phyloP scores from a whole-genome alignment of 2,329 filamentous ascomycete species.

The Colletotrichum sp. region DNA sequence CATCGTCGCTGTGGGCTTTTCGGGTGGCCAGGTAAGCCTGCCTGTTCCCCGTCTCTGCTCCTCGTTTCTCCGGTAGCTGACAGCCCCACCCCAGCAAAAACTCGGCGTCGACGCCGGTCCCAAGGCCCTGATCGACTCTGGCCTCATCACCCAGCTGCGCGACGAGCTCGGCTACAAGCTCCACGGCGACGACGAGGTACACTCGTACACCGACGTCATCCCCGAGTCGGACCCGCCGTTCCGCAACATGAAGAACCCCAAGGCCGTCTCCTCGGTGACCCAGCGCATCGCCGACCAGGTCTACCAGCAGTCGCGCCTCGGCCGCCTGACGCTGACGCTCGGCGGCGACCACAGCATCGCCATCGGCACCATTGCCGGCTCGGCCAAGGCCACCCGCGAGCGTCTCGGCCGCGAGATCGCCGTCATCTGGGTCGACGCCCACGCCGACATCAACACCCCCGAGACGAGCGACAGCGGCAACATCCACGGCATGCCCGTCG shows the following conservation, averaged over 20 bases:
- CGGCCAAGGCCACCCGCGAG: slow-evolving; percentile 85
- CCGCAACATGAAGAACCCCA: slow-evolving; percentile 94
- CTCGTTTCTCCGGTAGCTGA: background rate
- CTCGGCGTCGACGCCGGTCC: slow-evolving; percentile 90
- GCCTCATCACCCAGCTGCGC: slow-evolving; percentile 82
- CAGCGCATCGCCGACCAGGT: slow-evolving; percentile 80
- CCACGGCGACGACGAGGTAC: slow-evolving; percentile 81
- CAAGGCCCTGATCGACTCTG: slow-evolving; percentile 84
- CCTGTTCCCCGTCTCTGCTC: background rate
- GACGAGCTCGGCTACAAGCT: slow-evolving; percentile 89
- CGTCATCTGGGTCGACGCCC: slow-evolving; percentile 98
- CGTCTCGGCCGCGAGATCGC: slow-evolving; percentile 82
- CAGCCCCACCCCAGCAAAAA: slow-evolving; percentile 68
- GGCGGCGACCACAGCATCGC: slow-evolving; percentile 97
- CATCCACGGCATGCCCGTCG: slow-evolving; percentile 97
- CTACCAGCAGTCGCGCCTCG: slow-evolving; percentile 82
- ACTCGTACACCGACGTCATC: slow-evolving; percentile 79
- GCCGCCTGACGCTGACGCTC: slow-evolving; percentile 88
- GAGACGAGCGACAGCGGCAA: slow-evolving; percentile 90
- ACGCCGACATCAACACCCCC: slow-evolving; percentile 96
- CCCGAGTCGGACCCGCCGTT: slow-evolving; percentile 77
- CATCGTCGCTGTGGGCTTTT: slow-evolving; percentile 94
- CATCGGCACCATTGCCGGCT: slow-evolving; percentile 89
- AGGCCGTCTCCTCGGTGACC: slow-evolving; percentile 85
- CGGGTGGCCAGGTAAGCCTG: slow-evolving; percentile 82